A percentile compares a stretch with the other conserved stretches of the same genome.
Evolutionary conservation across 306 rosid species (phyloP).

Genomic region (Senna tora): DNA sequence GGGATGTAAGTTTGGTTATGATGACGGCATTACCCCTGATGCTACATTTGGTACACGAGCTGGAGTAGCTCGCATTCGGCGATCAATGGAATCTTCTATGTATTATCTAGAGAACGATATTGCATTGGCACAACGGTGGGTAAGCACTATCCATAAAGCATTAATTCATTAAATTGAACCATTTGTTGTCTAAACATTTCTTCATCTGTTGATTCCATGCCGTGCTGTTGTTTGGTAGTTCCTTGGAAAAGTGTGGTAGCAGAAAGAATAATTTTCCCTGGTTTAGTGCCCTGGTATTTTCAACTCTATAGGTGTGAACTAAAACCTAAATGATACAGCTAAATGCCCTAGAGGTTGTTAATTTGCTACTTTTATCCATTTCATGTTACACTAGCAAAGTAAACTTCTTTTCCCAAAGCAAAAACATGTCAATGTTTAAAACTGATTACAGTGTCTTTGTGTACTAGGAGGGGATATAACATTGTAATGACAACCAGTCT

Average conservation of each 20-base stretch:
- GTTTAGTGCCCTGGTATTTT: neutral
- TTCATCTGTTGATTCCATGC: neutral
- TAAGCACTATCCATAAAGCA: constrained; percentile 70
- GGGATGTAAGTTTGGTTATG: constrained; percentile 70
- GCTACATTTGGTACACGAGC: constrained; percentile 69
- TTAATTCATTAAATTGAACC: constrained; percentile 39
- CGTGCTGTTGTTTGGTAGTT: constrained; percentile 7
- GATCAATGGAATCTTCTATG: constrained; percentile 90
- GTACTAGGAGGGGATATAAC: constrained; percentile 73
- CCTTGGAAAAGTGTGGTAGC: constrained; percentile 30
- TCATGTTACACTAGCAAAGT: constrained; percentile 22
- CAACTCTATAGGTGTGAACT: neutral
- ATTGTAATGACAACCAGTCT: constrained; percentile 96
- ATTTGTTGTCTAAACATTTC: constrained; percentile 16
- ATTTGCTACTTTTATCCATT: constrained; percentile 18
- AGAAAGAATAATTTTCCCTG: constrained; percentile 7
- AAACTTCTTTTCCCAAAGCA: constrained; percentile 11
- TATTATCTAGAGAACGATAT: constrained; percentile 76
- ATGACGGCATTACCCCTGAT: constrained; percentile 52
- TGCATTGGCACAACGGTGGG: constrained; percentile 97
- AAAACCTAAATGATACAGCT: constrained; percentile 4
- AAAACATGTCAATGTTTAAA: constrained; percentile 10
- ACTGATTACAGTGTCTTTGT: constrained; percentile 43
- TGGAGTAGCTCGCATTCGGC: constrained; percentile 65
- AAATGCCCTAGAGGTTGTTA: constrained; percentile 27